Conservation (phyloP, 2,329 filamentous ascomycete species). For the Alternaria sp. region DNA sequence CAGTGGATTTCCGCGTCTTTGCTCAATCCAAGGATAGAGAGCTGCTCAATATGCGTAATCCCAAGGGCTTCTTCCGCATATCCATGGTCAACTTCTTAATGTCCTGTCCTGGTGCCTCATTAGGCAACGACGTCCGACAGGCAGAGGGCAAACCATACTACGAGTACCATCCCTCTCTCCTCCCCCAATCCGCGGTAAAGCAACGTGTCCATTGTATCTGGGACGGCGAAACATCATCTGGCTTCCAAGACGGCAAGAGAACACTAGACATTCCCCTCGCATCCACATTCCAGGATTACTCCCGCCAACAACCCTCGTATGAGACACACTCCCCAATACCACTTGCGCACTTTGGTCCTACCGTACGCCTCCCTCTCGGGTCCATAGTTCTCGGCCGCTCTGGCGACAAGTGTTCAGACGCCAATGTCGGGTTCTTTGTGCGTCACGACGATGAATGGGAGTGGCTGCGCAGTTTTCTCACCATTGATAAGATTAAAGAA, state of each 20-base stretch:
- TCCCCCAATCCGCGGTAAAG: slow-evolving; percentile 39
- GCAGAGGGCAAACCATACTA: slow-evolving; percentile 44
- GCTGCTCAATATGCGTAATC: slow-evolving; percentile 52
- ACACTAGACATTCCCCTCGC: slow-evolving; percentile 29
- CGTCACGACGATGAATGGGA: slow-evolving; percentile 43
- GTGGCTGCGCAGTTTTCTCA: slow-evolving; percentile 41
- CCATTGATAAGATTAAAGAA: slow-evolving; percentile 35
- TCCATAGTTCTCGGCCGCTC: slow-evolving; percentile 46
- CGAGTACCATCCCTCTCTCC: slow-evolving; percentile 53
- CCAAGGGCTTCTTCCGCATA: slow-evolving; percentile 52
- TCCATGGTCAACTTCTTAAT: slow-evolving; percentile 54
- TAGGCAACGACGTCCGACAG: slow-evolving; percentile 37
- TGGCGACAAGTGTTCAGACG: slow-evolving; percentile 44
- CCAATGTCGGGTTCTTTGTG: slow-evolving; percentile 46
- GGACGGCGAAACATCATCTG: slow-evolving; percentile 23
- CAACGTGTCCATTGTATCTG: slow-evolving; percentile 43
- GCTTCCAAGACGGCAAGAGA: slow-evolving; percentile 29
- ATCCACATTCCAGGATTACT: slow-evolving; percentile 29
- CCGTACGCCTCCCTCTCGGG: slow-evolving; percentile 49
- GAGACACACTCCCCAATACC: slow-evolving; percentile 39
- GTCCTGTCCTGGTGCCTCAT: slow-evolving; percentile 52
- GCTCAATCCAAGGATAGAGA: slow-evolving; percentile 56
- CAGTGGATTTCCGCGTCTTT: slow-evolving; percentile 58
- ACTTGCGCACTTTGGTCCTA: slow-evolving; percentile 47
- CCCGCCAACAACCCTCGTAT: slow-evolving; percentile 41